Evolutionary conservation across 2,329 filamentous ascomycete species (phyloP).

Genomic region (Coleophoma crateriformis): DNA sequence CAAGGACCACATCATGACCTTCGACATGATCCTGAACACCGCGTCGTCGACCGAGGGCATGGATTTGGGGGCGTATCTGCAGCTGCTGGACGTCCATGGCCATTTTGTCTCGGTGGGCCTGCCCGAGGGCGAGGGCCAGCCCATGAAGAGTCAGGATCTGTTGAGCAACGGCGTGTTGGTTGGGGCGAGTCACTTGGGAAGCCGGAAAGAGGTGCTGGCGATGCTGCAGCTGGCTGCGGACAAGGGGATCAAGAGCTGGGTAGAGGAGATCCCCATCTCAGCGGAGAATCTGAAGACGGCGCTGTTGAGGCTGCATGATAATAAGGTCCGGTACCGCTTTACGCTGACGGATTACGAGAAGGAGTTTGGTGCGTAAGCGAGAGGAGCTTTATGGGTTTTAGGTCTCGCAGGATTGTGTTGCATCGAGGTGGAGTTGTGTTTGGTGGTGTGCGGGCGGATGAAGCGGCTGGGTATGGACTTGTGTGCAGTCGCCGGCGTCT

Average conservation of each 20-base stretch:
- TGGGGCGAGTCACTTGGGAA: constrained; percentile 66
- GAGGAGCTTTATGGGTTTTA: background rate
- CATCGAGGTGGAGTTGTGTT: too few relatives aligned
- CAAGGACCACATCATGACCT: constrained; percentile 51
- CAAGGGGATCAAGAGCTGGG: constrained; percentile 64
- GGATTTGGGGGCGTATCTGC: constrained; percentile 67
- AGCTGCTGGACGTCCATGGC: constrained; percentile 75
- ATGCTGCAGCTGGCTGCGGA: constrained; percentile 70
- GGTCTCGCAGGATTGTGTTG: too few relatives aligned
- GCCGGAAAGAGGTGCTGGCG: constrained; percentile 61
- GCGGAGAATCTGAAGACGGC: constrained; percentile 64
- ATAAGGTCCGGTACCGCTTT: constrained; percentile 69
- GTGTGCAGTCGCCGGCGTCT: too few relatives aligned
- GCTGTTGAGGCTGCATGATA: constrained; percentile 63
- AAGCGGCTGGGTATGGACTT: too few relatives aligned
- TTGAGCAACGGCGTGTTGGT: constrained; percentile 70
- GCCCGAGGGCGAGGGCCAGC: constrained; percentile 69
- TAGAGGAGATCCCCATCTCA: constrained; percentile 69
- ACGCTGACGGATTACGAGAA: constrained; percentile 66
- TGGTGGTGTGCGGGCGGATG: too few relatives aligned
- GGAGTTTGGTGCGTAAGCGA: constrained; percentile 41
- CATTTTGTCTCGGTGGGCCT: constrained; percentile 76
- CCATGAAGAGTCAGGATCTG: constrained; percentile 69
- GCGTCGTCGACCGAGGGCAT: constrained; percentile 64
- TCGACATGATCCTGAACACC: constrained; percentile 74